A percentile compares a stretch with the other conserved stretches of the same genome.
Evolutionary conservation across 306 rosid species (phyloP).

Genomic region (Canavalia gladiata): DNA sequence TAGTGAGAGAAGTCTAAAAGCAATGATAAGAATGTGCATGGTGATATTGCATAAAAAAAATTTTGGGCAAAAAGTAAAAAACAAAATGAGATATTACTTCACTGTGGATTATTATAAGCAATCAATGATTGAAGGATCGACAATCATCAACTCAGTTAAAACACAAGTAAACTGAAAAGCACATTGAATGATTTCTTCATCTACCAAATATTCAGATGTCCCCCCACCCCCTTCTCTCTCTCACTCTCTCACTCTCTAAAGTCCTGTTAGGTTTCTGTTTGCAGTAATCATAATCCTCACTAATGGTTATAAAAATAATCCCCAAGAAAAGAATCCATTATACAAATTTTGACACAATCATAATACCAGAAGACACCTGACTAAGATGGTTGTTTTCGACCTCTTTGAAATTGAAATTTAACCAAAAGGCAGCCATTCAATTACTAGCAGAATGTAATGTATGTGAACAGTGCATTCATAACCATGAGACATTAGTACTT

Average conservation of each 20-base stretch:
- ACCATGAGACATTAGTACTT: neutral
- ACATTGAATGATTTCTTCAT: conserved; percentile 29
- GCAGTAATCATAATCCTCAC: neutral
- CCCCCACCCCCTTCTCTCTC: neutral
- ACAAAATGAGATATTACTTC: neutral
- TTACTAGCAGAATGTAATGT: conserved; percentile 21
- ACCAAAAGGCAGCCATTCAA: neutral
- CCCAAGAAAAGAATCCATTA: neutral
- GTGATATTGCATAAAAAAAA: neutral
- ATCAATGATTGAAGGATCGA: neutral
- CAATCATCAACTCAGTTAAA: neutral
- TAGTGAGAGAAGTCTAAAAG: neutral
- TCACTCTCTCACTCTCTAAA: neutral
- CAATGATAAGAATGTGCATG: neutral
- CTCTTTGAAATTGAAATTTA: too few relatives aligned
- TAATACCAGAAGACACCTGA: neutral
- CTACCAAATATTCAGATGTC: neutral
- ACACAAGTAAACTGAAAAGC: neutral
- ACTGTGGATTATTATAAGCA: neutral
- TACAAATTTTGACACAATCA: neutral
- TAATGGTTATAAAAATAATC: conserved; percentile 2
- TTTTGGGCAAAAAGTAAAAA: neutral
- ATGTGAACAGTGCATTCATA: conserved; percentile 24
- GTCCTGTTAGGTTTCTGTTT: neutral
- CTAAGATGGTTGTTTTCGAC: conserved; percentile 12